A percentile compares a stretch with the other conserved stretches of the same genome.
Conservation (phyloP, 2,329 filamentous ascomycete species). For the Aciculosporium take region DNA sequence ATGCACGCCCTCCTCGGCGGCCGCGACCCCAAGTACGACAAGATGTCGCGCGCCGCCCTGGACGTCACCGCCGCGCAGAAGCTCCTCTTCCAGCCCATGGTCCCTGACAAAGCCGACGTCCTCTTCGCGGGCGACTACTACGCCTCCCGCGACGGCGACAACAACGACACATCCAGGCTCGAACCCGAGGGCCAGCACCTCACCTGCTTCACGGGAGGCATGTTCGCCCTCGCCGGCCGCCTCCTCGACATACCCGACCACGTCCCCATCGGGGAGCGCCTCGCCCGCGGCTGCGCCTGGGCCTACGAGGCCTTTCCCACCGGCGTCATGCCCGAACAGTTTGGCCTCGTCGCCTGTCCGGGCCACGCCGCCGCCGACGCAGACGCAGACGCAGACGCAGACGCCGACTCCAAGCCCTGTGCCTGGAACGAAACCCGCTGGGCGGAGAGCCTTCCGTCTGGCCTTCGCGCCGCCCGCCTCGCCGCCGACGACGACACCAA, state of each 20-base stretch:
- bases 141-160: slow-evolving; percentile 10
- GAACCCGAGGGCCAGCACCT: slow-evolving; percentile 18
- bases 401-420: slow-evolving; percentile 19
- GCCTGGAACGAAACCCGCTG: slow-evolving; percentile 18
- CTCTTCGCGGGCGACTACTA: slow-evolving; percentile 27
- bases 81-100: slow-evolving; percentile 58
- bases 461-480: too few relatives aligned
- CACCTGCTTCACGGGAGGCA: slow-evolving; percentile 54
- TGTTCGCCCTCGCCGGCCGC: slow-evolving; percentile 49
- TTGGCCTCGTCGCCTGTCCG: slow-evolving; percentile 33
- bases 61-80: slow-evolving; percentile 46
- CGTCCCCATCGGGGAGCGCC: slow-evolving; percentile 31
- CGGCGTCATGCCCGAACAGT: slow-evolving; percentile 46
- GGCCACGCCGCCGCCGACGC: too few relatives aligned
- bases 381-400: too few relatives aligned
- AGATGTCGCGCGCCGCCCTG: slow-evolving; percentile 51
- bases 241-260: slow-evolving; percentile 39
- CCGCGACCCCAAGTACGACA: slow-evolving; percentile 42
- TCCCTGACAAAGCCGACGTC: slow-evolving; percentile 45
- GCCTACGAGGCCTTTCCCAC: slow-evolving; percentile 38
- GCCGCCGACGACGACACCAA: too few relatives aligned
- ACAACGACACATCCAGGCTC: too few relatives aligned
- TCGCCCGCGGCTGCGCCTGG: slow-evolving; percentile 43
- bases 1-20: slow-evolving; percentile 54
- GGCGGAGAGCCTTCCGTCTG: too few relatives aligned